A percentile compares a stretch with the other conserved stretches of the same genome.
Conservation (phyloP, 2,329 filamentous ascomycete genomes). For the Aspergillus persii region DNA sequence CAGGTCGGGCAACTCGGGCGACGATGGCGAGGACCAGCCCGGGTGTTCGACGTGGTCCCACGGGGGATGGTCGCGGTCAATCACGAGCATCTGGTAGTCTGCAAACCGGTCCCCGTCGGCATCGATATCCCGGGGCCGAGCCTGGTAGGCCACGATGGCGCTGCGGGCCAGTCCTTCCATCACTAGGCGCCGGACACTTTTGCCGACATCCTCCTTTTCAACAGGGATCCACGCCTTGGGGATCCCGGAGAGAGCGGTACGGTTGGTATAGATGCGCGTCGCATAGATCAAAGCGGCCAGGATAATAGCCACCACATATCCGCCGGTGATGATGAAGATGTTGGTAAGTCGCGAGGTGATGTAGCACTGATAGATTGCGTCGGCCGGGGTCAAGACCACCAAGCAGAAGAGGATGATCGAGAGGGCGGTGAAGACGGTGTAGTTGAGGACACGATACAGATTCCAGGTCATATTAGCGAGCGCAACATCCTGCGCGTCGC, state of each 20-base stretch:
- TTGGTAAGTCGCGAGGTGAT: slow-evolving; percentile 68
- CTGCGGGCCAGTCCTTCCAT: slow-evolving; percentile 70
- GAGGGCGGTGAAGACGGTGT: slow-evolving; percentile 71
- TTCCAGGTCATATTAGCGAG: slow-evolving; percentile 31
- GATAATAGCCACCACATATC: slow-evolving; percentile 70
- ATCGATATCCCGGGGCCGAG: slow-evolving; percentile 62
- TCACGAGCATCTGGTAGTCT: slow-evolving; percentile 30
- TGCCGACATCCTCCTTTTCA: slow-evolving; percentile 77
- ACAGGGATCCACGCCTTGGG: slow-evolving; percentile 84
- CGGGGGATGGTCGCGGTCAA: slow-evolving; percentile 49
- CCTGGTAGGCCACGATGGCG: slow-evolving; percentile 76
- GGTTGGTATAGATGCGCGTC: slow-evolving; percentile 81
- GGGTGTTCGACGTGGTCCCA: slow-evolving; percentile 86
- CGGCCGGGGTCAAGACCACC: slow-evolving; percentile 75
- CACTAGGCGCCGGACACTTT: slow-evolving; percentile 73
- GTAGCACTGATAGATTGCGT: slow-evolving; percentile 76
- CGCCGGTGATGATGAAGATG: slow-evolving; percentile 74
- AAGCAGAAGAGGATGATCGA: slow-evolving; percentile 70
- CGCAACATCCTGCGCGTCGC: slow-evolving; percentile 22
- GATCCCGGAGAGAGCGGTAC: slow-evolving; percentile 74
- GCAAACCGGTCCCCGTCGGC: slow-evolving; percentile 33
- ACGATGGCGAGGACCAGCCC: slow-evolving; percentile 83
- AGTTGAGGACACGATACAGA: slow-evolving; percentile 78
- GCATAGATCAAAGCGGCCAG: slow-evolving; percentile 75
- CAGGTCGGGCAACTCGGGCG: slow-evolving; percentile 72